Conservation (phyloP, 768 basidiomycete species). For the Leucosporidium creatinivorum region DNA sequence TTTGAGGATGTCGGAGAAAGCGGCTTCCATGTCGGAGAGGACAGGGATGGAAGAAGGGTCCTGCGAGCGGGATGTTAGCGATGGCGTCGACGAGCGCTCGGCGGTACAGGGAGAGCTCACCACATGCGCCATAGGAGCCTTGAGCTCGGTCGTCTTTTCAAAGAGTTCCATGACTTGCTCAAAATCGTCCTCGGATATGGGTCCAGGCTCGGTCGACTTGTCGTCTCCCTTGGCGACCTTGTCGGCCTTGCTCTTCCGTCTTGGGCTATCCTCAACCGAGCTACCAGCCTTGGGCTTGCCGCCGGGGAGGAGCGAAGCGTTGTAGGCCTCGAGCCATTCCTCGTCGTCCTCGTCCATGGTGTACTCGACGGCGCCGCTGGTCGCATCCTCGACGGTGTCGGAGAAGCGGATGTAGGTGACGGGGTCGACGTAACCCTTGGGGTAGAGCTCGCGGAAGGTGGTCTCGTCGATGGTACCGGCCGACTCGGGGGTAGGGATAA, state of each 20-base stretch:
- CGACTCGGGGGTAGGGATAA: conserved; percentile 79
- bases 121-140: conserved; percentile 79
- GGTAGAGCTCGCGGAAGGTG: conserved; percentile 70
- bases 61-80: neutral
- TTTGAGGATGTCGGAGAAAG: conserved; percentile 9
- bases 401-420: conserved; percentile 70
- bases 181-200: conserved; percentile 82
- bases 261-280: conserved; percentile 43
- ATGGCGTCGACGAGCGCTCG: conserved; percentile 42
- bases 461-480: conserved; percentile 58
- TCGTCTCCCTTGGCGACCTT: conserved; percentile 13
- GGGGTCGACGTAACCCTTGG: conserved; percentile 66
- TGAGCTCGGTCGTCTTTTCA: conserved; percentile 83
- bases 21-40: conserved; percentile 19
- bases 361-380: conserved; percentile 68
- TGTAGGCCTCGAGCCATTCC: conserved; percentile 88
- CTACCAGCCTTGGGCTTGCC: conserved; percentile 43
- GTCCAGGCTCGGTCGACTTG: conserved; percentile 5
- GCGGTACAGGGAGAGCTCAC: conserved; percentile 48
- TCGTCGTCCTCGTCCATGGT: conserved; percentile 94
- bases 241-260: conserved; percentile 17
- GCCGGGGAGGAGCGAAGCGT: conserved; percentile 40
- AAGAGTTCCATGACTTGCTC: conserved; percentile 92
- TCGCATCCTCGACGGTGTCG: conserved; percentile 62
- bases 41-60: conserved; percentile 29